Base-by-base conservation (phyloP, 176 grass and related monocot species). In the Leersia perrieri region DNA sequence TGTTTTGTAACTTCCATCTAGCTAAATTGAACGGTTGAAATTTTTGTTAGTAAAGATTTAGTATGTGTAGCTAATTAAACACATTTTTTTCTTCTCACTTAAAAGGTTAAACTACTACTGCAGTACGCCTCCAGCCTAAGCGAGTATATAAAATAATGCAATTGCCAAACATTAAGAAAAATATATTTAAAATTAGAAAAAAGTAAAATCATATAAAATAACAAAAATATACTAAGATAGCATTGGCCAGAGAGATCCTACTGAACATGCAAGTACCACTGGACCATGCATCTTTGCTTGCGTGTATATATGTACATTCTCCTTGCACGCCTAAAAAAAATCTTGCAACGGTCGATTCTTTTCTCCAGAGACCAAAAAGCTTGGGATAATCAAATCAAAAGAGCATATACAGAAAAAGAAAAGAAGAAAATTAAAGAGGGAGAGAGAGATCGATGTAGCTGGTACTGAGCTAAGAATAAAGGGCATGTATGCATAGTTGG, bases 241-340 rank as follows among this genome's bases (percentile, higher is more conserved):
- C 47, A 51, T 22, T 53, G 6, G 49, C 9, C 0, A 53, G 49
- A 53, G 49, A 53, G 6, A 53, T 22, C 1, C 49, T 22, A 53
- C 49, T 53, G 49, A 22, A 11, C 23, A 40, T 5, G 18, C 28
- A 25, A 8, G 30, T 18, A 5, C 34, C 7, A 55, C 13, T 5
- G 66, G 53, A 32, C 66, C 28, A 32, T 33, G 31, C 26, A 39
- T 66, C 68, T 75, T 84, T 84, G 82, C 63, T 84, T 84, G 82
- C 63, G 82, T 76, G 72, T 15, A 33, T 32, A 63, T 38, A 42
- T 32, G 26, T 11, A 68, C 34, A 68, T 84, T 84, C 63, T 60
- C 27, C 58, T 76, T 68, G 72, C 63, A 68, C 41, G 61, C 3
- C 51, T 53, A 40, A 11, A 83, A 41, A 74, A 40, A 53, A 2